Evolutionary conservation across 179 eudicot species (phyloP).

Genomic region (Silene vulgaris): DNA sequence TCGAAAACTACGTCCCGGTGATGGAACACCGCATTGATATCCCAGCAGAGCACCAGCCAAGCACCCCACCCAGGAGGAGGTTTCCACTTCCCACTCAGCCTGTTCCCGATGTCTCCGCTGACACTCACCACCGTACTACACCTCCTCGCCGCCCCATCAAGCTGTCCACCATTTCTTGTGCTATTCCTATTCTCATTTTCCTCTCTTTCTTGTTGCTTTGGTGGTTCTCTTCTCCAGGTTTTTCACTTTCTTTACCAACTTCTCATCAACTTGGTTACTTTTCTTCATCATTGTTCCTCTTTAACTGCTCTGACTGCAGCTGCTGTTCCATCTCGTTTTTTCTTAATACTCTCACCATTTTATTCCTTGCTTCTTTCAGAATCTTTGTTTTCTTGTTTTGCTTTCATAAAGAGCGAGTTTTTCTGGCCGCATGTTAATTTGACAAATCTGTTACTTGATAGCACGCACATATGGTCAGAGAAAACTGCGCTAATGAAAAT

Average conservation of each 20-base stretch:
- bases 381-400: no score
- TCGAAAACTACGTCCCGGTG: not conserved
- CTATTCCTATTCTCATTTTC: constrained; percentile 12
- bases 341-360: no score
- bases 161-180: not conserved
- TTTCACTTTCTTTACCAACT: not conserved
- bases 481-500: no score
- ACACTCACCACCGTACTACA: not conserved
- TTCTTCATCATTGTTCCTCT: not conserved
- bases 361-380: no score
- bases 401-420: no score
- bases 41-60: not conserved
- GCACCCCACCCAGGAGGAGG: constrained; percentile 16
- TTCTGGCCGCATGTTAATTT: no score
- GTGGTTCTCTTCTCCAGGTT: constrained; percentile 30
- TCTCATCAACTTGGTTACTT: not conserved
- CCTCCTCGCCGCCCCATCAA: not conserved
- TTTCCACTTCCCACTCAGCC: not conserved
- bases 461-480: no score
- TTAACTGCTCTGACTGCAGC: no score
- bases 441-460: no score
- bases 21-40: constrained; percentile 15
- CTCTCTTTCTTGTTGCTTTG: constrained; percentile 26
- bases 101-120: not conserved
- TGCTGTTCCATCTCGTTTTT: no score